Evolutionary conservation across 2,329 filamentous ascomycete genomes (phyloP), one percentile per base, ranked within the genome.

Genomic region (Pseudopyricularia cyperi): DNA sequence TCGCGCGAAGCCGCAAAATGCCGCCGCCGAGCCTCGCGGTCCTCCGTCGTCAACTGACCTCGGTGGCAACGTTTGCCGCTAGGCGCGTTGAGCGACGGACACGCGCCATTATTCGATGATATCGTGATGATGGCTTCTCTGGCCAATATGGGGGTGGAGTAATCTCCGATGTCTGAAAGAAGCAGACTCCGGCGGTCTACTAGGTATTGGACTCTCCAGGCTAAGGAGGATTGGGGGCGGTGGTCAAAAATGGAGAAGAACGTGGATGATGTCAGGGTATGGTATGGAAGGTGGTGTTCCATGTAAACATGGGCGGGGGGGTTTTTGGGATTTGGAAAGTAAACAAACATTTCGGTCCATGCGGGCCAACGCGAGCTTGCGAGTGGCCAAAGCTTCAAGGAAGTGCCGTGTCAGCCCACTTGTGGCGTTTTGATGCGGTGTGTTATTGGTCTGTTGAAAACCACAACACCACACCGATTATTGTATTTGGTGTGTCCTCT

Each of bases 41-140:
- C 62, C 50, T 59, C n/a, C n/a, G n/a, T n/a, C n/a, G n/a, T 60
- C 42, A 55, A 58, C 64, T 57, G 60, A 70, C 69, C 65, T 66
- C 66, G 46, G 63, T 59, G 53, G 61, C 57, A 35, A n/a, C 47
- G 15, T 35, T 49, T 57, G 67, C 70, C 53, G 69, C 69, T 56
- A 72, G 59, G 57, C 69, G 69, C 61, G 68, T 67, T 51, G 70
- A 72, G 52, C 69, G 70, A 60, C 70, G 69, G 34, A 39, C 19
- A 28, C 52, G 39, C 28, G 48, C 32, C 46, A 48, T 48, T 30
- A 19, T 50, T 37, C 24, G 32, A 39, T 11, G 42, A 24, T 17
- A 17, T 26, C 32, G 17, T 32, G 37, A 32, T 11, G 15, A 48
- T 32, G 7, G 26, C 15, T 48, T 17, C 30, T 15, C 14, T 48